Conservation (phyloP, 352 stramenopile genomes). For the Phytopythium montanum region DNA sequence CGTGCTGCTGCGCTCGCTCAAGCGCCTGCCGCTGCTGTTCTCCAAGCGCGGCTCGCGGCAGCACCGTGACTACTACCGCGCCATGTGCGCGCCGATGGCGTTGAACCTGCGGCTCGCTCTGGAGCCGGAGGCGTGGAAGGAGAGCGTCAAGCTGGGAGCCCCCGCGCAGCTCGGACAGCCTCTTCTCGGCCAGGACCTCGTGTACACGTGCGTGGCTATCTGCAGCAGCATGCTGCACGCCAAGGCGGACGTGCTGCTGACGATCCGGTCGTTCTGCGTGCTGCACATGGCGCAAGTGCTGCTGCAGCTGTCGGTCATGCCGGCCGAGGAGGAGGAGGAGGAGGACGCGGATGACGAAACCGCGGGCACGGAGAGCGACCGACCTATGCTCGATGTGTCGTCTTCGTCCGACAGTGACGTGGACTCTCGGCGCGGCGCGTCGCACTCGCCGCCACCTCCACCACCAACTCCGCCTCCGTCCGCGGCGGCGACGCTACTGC, state of each 20-base stretch:
- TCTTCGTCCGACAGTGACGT: conserved; percentile 7
- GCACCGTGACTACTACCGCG: conserved; percentile 46
- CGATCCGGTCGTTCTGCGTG: conserved; percentile 71
- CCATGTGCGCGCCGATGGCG: conserved; percentile 44
- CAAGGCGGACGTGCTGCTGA: conserved; percentile 77
- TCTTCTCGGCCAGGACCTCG: conserved; percentile 70
- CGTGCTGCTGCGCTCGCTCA: conserved; percentile 56
- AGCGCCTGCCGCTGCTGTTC: conserved; percentile 55
- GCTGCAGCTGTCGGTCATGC: conserved; percentile 52
- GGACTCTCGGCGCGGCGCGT: conserved; percentile 9
- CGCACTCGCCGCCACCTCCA: not conserved
- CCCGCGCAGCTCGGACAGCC: conserved; percentile 54
- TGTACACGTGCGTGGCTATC: conserved; percentile 69
- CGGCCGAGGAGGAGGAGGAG: conserved; percentile 56
- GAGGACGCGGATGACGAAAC: conserved; percentile 26
- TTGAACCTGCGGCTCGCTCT: conserved; percentile 44
- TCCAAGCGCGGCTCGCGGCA: conserved; percentile 21
- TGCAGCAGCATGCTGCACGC: conserved; percentile 76
- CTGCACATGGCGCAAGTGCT: conserved; percentile 80
- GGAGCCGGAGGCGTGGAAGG: conserved; percentile 42
- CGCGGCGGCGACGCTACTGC: not conserved
- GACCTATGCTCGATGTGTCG: not conserved
- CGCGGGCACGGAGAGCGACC: conserved; percentile 5
- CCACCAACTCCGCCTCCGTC: not conserved
- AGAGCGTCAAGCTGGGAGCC: conserved; percentile 36